Conservation (phyloP, 192 early-diverging fungal species). For the Coemansia sp. region DNA sequence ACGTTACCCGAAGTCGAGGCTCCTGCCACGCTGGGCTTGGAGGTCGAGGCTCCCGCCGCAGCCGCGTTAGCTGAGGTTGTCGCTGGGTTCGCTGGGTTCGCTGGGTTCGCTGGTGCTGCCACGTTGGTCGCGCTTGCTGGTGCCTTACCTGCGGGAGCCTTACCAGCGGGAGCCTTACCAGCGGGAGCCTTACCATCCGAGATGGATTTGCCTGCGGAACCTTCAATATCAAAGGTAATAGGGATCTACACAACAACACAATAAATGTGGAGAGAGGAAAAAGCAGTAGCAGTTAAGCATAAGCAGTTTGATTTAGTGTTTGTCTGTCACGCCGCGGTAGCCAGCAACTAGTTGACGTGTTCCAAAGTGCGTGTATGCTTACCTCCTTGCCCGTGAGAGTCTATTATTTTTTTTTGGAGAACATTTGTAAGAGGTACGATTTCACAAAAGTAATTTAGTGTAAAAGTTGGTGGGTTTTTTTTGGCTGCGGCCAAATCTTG, state of each 20-base stretch:
- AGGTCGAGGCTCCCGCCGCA: no score
- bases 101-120: no score
- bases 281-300: background rate
- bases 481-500: background rate
- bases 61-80: no score
- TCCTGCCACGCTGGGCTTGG: no score
- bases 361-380: conserved; percentile 16
- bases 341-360: background rate
- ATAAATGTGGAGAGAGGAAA: background rate
- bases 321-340: background rate
- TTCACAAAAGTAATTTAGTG: background rate
- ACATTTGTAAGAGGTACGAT: background rate
- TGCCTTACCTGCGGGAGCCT: background rate
- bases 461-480: no score
- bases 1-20: background rate
- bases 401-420: conserved; percentile 46
- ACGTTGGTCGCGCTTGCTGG: background rate
- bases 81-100: no score
- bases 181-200: background rate
- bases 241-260: conserved; percentile 69
- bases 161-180: background rate
- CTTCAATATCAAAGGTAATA: conserved; percentile 81
- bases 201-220: conserved; percentile 15
- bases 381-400: conserved; percentile 89
- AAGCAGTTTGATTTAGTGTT: background rate